A percentile compares a stretch with the other conserved stretches of the same genome.
phyloP scores from a whole-genome alignment of 495 filamentous ascomycete species.

The Thozetella sp. region DNA sequence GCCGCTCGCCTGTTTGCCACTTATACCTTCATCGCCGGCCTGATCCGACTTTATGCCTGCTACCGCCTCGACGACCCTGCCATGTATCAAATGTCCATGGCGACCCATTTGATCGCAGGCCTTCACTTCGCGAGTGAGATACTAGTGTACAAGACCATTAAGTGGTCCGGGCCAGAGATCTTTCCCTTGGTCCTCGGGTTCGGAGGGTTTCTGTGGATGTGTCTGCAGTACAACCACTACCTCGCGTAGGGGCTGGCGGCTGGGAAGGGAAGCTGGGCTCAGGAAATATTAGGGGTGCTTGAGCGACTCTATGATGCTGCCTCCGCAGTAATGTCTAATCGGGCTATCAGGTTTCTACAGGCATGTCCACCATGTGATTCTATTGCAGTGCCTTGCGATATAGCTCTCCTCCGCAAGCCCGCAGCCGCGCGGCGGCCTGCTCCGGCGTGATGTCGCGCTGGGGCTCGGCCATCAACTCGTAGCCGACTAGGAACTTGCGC shows the following conservation, averaged over 20 bases:
- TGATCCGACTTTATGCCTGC: slow-evolving; percentile 82
- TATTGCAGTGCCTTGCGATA: slow-evolving; percentile 71
- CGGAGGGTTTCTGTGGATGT: slow-evolving; percentile 79
- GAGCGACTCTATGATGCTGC: not conserved
- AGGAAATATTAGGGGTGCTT: not conserved
- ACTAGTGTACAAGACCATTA: slow-evolving; percentile 71
- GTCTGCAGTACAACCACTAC: slow-evolving; percentile 67
- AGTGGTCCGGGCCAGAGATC: slow-evolving; percentile 66
- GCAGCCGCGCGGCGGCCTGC: slow-evolving; percentile 81
- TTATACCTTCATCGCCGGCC: slow-evolving; percentile 77
- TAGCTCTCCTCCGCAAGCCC: slow-evolving; percentile 74
- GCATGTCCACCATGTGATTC: not conserved
- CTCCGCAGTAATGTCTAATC: not conserved
- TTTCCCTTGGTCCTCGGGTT: slow-evolving; percentile 76
- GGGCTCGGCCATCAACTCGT: slow-evolving; percentile 94
- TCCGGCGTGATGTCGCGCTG: slow-evolving; percentile 98
- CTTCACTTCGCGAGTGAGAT: slow-evolving; percentile 83
- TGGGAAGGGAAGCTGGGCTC: not conserved
- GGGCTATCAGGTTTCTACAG: not conserved
- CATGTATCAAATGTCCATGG: slow-evolving; percentile 77
- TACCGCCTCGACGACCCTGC: slow-evolving; percentile 75
- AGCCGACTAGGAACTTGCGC: slow-evolving; percentile 93
- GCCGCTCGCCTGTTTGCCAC: slow-evolving; percentile 87
- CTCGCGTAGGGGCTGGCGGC: slow-evolving; percentile 31
- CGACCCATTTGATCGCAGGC: slow-evolving; percentile 79